phyloP scores from a whole-genome alignment of 192 early-diverging fungal species.

The Gryganskiella cystojenkinii region DNA sequence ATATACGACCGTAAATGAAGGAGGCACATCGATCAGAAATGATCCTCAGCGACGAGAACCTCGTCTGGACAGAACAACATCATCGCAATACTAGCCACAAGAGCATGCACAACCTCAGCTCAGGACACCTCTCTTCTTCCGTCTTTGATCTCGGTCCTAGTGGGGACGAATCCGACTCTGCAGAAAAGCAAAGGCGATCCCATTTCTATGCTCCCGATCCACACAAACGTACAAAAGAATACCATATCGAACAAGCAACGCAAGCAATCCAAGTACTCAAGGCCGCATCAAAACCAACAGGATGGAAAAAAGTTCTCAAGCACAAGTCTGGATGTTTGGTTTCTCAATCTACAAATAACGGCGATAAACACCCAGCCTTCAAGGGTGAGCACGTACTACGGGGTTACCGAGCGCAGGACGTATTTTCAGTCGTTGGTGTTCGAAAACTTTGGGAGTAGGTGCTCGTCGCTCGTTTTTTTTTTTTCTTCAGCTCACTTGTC shows the following conservation, averaged over 20 bases:
- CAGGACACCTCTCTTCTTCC: neutral
- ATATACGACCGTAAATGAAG: conserved; percentile 25
- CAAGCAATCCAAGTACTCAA: conserved; percentile 60
- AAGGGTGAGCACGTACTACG: conserved; percentile 62
- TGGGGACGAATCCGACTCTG: conserved; percentile 41
- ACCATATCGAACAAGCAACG: conserved; percentile 63
- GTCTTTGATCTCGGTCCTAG: conserved; percentile 11
- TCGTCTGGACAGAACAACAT: conserved; percentile 47
- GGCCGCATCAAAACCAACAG: conserved; percentile 44
- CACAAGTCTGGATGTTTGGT: conserved; percentile 64
- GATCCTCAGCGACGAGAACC: conserved; percentile 15
- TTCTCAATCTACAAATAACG: conserved; percentile 56
- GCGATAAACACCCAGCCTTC: conserved; percentile 63
- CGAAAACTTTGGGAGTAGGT: conserved; percentile 66
- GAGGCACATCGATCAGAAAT: conserved; percentile 12
- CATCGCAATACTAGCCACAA: conserved; percentile 20
- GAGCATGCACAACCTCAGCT: conserved; percentile 5
- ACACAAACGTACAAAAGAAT: conserved; percentile 38
- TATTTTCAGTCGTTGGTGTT: conserved; percentile 67
- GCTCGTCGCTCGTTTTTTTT: neutral
- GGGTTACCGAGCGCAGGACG: conserved; percentile 59
- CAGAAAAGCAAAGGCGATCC: conserved; percentile 27
- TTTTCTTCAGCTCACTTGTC: neutral
- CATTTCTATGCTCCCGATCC: conserved; percentile 34
- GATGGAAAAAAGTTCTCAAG: conserved; percentile 65